These are phyloP conservation scores for Escovopsis sp. DNA, from an alignment of 2,329 filamentous ascomycete species.

Conservation along the genomic window DNA sequence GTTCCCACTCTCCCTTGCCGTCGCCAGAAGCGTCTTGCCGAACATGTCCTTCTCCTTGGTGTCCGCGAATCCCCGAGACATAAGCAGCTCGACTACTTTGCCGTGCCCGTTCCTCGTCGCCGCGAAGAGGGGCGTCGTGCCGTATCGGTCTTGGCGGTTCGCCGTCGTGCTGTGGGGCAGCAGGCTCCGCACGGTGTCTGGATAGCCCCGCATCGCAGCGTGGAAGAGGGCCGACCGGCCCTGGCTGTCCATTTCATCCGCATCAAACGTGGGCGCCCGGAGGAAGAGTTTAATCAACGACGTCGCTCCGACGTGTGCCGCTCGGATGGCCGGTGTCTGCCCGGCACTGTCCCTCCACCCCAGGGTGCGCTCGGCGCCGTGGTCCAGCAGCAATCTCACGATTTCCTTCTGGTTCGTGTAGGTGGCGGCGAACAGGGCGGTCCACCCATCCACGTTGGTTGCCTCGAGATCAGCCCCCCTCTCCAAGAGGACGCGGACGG, in stretches of 20 bases:
- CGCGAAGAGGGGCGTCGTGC: slow-evolving; percentile 4
- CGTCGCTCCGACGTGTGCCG: slow-evolving; percentile 1
- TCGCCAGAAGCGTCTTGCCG: slow-evolving; percentile 1
- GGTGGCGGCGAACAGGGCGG: slow-evolving; percentile 3
- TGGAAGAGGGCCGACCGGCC: slow-evolving; percentile 5
- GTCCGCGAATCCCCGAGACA: neutral
- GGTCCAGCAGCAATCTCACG: slow-evolving; percentile 2
- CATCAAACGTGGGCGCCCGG: neutral
- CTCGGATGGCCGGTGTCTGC: slow-evolving; percentile 2
- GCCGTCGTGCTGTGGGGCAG: slow-evolving; percentile 1
- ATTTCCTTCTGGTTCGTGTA: slow-evolving; percentile 1
- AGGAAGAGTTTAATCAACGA: slow-evolving; percentile 1
- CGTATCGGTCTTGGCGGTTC: slow-evolving; percentile 2
- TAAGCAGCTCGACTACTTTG: slow-evolving; percentile 1
- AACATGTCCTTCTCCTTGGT: slow-evolving; percentile 2
- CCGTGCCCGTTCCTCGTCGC: slow-evolving; percentile 5
- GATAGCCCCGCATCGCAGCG: slow-evolving; percentile 5
- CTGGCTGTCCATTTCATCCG: slow-evolving; percentile 1
- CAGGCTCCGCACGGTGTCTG: neutral
- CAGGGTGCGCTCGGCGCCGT: slow-evolving; percentile 2
- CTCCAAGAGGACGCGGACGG: slow-evolving; percentile 3
- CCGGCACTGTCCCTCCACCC: neutral
- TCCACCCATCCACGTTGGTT: slow-evolving; percentile 2
- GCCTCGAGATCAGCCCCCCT: slow-evolving; percentile 1
- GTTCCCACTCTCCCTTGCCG: neutral